Conservation (phyloP, 208 protist genomes). For the Leishmania amazonensis region DNA sequence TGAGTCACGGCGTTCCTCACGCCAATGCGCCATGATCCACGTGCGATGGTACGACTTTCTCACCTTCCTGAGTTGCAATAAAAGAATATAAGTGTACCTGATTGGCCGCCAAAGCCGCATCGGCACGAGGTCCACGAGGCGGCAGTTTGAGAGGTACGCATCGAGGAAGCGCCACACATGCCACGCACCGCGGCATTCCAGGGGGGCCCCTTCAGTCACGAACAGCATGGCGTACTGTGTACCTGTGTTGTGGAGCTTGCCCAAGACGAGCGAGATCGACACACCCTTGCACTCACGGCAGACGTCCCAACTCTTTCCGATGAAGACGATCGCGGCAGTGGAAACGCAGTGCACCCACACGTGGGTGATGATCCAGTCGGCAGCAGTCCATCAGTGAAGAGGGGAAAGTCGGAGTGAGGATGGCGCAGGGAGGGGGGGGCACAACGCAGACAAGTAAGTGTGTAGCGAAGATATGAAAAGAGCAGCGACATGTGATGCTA, state of each 20-base stretch:
- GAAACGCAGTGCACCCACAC: neutral
- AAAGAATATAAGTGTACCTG: conserved; percentile 41
- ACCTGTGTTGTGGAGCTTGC: conserved; percentile 29
- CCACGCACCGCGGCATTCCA: conserved; percentile 21
- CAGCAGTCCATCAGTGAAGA: neutral
- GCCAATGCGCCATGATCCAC: neutral
- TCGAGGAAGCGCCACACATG: conserved; percentile 27
- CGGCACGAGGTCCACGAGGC: conserved; percentile 36
- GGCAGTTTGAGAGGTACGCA: conserved; percentile 18
- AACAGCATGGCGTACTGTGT: conserved; percentile 41
- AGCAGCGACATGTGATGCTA: neutral
- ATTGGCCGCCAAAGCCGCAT: conserved; percentile 39
- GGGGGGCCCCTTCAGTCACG: conserved; percentile 35
- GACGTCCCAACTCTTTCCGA: neutral
- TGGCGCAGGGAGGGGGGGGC: too few species aligned
- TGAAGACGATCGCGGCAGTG: neutral
- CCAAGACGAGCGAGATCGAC: neutral
- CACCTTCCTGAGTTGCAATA: conserved; percentile 8
- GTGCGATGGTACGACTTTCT: conserved; percentile 11
- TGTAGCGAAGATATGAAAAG: neutral
- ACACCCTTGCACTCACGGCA: too few species aligned
- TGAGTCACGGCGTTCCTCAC: neutral
- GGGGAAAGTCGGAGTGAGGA: too few species aligned
- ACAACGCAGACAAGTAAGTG: too few species aligned
- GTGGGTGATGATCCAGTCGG: neutral